phyloP scores from a whole-genome alignment of 257 asterid genomes.

The Solanum ahanhuiri region DNA sequence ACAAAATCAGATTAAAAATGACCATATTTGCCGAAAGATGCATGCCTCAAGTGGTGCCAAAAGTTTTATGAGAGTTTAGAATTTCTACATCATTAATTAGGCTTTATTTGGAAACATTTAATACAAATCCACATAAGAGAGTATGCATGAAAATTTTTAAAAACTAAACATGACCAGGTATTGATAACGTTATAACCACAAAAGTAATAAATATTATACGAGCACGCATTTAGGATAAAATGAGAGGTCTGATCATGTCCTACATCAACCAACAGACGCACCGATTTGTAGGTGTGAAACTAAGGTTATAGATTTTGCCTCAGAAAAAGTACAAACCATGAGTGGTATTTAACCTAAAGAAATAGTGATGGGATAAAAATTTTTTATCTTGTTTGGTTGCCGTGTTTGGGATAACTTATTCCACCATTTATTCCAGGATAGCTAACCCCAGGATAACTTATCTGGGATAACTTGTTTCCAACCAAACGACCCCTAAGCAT shows the following conservation, averaged over 20 bases:
- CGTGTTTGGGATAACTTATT: no score
- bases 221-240: neutral
- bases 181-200: neutral
- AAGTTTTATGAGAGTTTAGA: neutral
- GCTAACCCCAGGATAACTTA: no score
- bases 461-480: no score
- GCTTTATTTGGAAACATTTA: no score
- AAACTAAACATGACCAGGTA: neutral
- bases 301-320: neutral
- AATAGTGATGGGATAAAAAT: no score
- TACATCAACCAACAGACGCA: neutral
- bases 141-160: neutral
- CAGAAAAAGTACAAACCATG: neutral
- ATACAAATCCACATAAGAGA: neutral
- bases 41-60: neutral
- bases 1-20: neutral
- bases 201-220: neutral
- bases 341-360: no score
- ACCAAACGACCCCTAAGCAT: no score
- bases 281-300: neutral
- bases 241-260: neutral
- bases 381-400: no score
- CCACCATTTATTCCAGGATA: no score
- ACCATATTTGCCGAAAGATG: neutral
- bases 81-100: neutral